Conservation (phyloP, 2,329 filamentous ascomycete genomes). For the Escovopsis sp. region DNA sequence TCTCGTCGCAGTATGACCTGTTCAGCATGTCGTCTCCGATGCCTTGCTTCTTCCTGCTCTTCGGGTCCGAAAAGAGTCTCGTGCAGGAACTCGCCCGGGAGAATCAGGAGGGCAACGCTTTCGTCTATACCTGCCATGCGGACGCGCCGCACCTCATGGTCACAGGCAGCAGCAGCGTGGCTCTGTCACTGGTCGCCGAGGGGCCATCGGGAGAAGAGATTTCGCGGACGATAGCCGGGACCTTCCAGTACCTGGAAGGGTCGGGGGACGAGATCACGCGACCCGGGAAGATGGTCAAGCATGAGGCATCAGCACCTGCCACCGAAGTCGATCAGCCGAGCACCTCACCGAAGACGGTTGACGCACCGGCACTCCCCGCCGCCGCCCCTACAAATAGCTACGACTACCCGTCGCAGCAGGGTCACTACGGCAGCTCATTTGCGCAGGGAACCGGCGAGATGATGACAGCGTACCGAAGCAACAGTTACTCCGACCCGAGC, state of each 20-base stretch:
- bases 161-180: constrained; percentile 40
- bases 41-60: constrained; percentile 51
- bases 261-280: constrained; percentile 30
- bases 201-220: constrained; percentile 37
- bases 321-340: constrained; percentile 24
- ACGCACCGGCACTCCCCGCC: constrained; percentile 20
- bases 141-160: constrained; percentile 50
- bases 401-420: constrained; percentile 29
- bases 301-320: constrained; percentile 23
- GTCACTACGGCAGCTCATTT: constrained; percentile 25
- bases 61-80: constrained; percentile 59
- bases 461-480: constrained; percentile 39
- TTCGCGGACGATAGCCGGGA: constrained; percentile 31
- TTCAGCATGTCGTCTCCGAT: constrained; percentile 38
- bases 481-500: constrained; percentile 34
- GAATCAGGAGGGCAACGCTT: constrained; percentile 42
- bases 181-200: constrained; percentile 39
- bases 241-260: constrained; percentile 37
- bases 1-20: constrained; percentile 63
- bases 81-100: constrained; percentile 47
- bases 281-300: constrained; percentile 21
- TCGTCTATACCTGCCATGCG: constrained; percentile 56
- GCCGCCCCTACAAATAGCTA: constrained; percentile 29
- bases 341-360: constrained; percentile 27
- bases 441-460: constrained; percentile 33